phyloP scores from a whole-genome alignment of 192 early-diverging fungal genomes.

The Chytriomyces sp. region DNA sequence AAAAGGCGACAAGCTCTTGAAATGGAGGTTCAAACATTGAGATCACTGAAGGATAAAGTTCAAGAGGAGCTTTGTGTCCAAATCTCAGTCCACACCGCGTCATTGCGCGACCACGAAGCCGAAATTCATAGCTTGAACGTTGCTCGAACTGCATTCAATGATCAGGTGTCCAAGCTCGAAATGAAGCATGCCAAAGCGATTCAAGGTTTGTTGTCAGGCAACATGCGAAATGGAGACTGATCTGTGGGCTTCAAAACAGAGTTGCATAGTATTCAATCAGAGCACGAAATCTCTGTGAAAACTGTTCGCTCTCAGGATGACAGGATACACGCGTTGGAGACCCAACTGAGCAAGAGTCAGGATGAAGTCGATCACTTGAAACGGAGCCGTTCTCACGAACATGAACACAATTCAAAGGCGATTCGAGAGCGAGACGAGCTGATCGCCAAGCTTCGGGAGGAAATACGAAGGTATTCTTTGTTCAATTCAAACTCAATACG shows the following conservation, averaged over 20 bases:
- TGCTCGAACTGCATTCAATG: slow-evolving; percentile 17
- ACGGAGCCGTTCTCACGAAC: slow-evolving; percentile 12
- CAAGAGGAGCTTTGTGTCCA: slow-evolving; percentile 32
- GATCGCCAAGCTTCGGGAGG: slow-evolving; percentile 41
- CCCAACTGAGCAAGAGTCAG: slow-evolving; percentile 25
- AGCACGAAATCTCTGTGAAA: slow-evolving; percentile 7
- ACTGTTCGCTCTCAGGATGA: slow-evolving; percentile 26
- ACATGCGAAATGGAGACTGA: background rate
- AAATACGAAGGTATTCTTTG: slow-evolving; percentile 28
- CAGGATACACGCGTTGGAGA: slow-evolving; percentile 14
- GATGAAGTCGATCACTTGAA: slow-evolving; percentile 27
- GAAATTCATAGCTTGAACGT: slow-evolving; percentile 35
- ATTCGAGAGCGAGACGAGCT: slow-evolving; percentile 19
- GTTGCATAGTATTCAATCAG: background rate
- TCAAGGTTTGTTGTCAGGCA: slow-evolving; percentile 5
- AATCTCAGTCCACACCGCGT: slow-evolving; percentile 5
- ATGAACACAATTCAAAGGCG: background rate
- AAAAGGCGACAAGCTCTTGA: slow-evolving; percentile 40
- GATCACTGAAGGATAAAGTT: slow-evolving; percentile 31
- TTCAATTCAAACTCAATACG: background rate
- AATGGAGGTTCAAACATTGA: slow-evolving; percentile 22
- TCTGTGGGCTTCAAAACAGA: background rate
- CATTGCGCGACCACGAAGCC: slow-evolving; percentile 39
- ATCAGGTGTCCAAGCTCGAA: slow-evolving; percentile 40
- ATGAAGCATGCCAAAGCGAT: slow-evolving; percentile 21